Evolutionary conservation across 225 moss, liverwort and hornwort genomes (phyloP).

Genomic region (Pseudoscleropodium purum): DNA sequence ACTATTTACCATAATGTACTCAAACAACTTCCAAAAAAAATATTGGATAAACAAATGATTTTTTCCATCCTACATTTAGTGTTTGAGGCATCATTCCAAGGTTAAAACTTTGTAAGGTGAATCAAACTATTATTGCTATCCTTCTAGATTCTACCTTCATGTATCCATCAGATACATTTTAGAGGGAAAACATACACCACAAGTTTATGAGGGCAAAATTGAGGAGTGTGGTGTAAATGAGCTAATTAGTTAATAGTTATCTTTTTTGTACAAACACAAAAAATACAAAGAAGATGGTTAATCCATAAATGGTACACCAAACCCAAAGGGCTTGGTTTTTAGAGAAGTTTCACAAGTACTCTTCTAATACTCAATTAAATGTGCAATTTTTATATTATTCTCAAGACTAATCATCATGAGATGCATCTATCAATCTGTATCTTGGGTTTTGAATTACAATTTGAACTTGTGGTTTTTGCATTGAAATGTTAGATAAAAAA

Average conservation of each 20-base stretch:
- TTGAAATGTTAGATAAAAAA: too few relatives aligned
- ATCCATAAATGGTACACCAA: not conserved
- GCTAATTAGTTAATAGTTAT: too few relatives aligned
- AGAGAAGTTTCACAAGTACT: not conserved
- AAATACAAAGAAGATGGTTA: not conserved
- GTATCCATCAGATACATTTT: fast-evolving
- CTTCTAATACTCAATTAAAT: not conserved
- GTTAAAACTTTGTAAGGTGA: not conserved
- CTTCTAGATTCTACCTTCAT: not conserved
- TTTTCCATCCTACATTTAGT: too few relatives aligned
- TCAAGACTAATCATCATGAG: not conserved
- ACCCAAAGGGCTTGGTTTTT: fast-evolving
- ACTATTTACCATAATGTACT: too few relatives aligned
- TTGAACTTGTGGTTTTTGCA: too few relatives aligned
- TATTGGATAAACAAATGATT: too few relatives aligned
- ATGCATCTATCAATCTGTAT: not conserved
- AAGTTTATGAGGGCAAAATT: not conserved
- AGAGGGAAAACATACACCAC: not conserved
- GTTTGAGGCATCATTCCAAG: fast-evolving
- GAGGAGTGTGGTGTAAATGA: too few relatives aligned
- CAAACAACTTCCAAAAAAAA: too few relatives aligned
- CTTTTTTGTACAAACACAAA: not conserved
- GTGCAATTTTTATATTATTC: not conserved
- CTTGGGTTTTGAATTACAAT: not conserved
- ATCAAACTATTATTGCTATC: not conserved